These are phyloP conservation scores for Penicillium sp. DNA, from an alignment of 2,329 filamentous ascomycete genomes.

Conservation along the genomic window DNA sequence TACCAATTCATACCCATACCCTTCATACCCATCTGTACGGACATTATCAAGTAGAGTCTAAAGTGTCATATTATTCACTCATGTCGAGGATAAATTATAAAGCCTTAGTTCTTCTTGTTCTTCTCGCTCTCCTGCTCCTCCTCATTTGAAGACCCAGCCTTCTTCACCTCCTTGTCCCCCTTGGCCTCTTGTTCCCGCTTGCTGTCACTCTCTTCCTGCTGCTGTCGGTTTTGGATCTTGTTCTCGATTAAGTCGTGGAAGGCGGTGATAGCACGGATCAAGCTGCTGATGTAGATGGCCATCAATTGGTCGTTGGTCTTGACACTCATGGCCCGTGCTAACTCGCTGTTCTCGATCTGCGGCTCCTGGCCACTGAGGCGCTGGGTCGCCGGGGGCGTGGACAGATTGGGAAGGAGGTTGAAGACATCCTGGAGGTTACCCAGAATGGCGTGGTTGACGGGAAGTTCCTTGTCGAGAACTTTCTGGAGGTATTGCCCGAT, in stretches of 20 bases:
- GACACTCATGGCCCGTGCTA: constrained; percentile 95
- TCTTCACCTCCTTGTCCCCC: constrained; percentile 63
- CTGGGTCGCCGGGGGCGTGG: constrained; percentile 69
- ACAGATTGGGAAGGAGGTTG: constrained; percentile 95
- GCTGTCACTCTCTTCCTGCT: constrained; percentile 90
- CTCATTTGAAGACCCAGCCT: constrained; percentile 47
- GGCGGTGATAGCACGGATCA: constrained; percentile 96
- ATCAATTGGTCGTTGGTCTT: constrained; percentile 99
- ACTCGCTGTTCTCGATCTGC: constrained; percentile 71
- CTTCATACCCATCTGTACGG: too few relatives aligned
- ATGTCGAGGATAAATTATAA: constrained; percentile 6
- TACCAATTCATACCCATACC: too few relatives aligned
- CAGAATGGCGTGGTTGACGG: constrained; percentile 95
- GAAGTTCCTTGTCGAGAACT: constrained; percentile 87
- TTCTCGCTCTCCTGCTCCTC: constrained; percentile 60
- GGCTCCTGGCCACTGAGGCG: constrained; percentile 61
- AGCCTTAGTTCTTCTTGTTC: constrained; percentile 53
- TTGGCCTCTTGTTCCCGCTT: constrained; percentile 68
- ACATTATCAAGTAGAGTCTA: neutral
- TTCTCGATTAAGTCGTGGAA: constrained; percentile 99
- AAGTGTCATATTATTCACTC: constrained; percentile 30
- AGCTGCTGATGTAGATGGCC: constrained; percentile 93
- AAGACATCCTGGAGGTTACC: constrained; percentile 99
- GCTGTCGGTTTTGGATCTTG: constrained; percentile 98
- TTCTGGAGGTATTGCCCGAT: constrained; percentile 96